phyloP scores from a whole-genome alignment of 1,139 yeast species.

The Kodamaea derodonti region DNA sequence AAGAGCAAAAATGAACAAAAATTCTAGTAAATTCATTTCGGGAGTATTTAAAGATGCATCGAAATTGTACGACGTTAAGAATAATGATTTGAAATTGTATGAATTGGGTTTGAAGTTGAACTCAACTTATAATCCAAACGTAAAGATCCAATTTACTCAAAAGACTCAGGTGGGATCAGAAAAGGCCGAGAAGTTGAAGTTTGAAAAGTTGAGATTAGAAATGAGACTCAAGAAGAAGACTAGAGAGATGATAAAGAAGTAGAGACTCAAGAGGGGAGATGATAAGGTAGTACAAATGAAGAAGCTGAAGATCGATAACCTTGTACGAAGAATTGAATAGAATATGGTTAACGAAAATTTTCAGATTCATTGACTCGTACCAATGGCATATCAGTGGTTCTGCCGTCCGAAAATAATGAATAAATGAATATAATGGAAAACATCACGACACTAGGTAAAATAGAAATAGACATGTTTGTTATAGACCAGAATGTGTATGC shows the following conservation, averaged over 20 bases:
- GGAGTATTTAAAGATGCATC: slow-evolving; percentile 29
- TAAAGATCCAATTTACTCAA: slow-evolving; percentile 29
- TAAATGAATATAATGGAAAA: too few species aligned
- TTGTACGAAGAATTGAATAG: too few species aligned
- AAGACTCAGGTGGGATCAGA: slow-evolving; percentile 8
- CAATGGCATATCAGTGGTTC: too few species aligned
- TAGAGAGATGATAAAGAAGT: slow-evolving; percentile 30
- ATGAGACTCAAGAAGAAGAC: slow-evolving; percentile 44
- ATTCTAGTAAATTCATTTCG: slow-evolving; percentile 18
- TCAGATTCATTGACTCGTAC: too few species aligned
- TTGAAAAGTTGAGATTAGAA: slow-evolving; percentile 41
- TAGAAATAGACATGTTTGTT: too few species aligned
- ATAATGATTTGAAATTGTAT: slow-evolving; percentile 38
- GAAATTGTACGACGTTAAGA: slow-evolving; percentile 24
- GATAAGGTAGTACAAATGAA: too few species aligned
- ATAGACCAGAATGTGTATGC: too few species aligned
- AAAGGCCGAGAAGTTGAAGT: slow-evolving; percentile 34
- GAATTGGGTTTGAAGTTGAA: slow-evolving; percentile 38
- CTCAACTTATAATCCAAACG: slow-evolving; percentile 32
- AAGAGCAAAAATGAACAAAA: slow-evolving; percentile 13
- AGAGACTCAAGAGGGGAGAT: too few species aligned
- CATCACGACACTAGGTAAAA: too few species aligned
- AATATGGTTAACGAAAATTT: too few species aligned
- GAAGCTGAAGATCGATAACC: too few species aligned
- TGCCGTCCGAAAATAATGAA: too few species aligned